Conservation (phyloP, 768 basidiomycete species). For the Pisolithus sp. region DNA sequence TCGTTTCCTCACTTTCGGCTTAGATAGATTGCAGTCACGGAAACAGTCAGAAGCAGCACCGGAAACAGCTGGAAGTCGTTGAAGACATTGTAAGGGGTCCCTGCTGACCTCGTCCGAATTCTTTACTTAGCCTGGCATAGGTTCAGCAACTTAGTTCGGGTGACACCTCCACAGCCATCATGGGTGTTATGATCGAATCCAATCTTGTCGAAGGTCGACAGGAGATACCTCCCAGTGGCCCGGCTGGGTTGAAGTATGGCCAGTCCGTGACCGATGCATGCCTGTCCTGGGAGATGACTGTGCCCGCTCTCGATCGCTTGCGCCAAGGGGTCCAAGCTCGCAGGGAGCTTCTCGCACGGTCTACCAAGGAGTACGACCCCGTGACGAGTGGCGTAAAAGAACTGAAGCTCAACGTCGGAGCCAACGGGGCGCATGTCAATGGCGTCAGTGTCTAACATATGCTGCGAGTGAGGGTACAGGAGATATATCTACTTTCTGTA, state of each 20-base stretch:
- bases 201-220: conserved; percentile 86
- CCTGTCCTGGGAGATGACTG: conserved; percentile 84
- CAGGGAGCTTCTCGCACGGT: conserved; percentile 40
- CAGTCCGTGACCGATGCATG: conserved; percentile 88
- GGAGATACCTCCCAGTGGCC: conserved; percentile 70
- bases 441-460: background rate
- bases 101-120: conserved; percentile 5
- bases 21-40: conserved; percentile 97
- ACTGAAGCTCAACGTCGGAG: conserved; percentile 9
- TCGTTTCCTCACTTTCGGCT: background rate
- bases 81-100: conserved; percentile 68
- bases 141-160: conserved; percentile 65
- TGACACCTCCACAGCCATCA: conserved; percentile 67
- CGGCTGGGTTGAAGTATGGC: conserved; percentile 70
- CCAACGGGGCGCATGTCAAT: background rate
- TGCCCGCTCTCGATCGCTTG: conserved; percentile 74
- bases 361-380: conserved; percentile 10
- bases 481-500: too few species aligned
- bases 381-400: conserved; percentile 4
- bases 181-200: conserved; percentile 95
- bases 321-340: conserved; percentile 85
- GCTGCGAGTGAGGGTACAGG: background rate
- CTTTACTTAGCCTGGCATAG: conserved; percentile 31
- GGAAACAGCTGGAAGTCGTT: conserved; percentile 82
- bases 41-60: conserved; percentile 89